Base-by-base conservation (phyloP, 2,329 filamentous ascomycete species). In the Niveomyces coronatus region DNA sequence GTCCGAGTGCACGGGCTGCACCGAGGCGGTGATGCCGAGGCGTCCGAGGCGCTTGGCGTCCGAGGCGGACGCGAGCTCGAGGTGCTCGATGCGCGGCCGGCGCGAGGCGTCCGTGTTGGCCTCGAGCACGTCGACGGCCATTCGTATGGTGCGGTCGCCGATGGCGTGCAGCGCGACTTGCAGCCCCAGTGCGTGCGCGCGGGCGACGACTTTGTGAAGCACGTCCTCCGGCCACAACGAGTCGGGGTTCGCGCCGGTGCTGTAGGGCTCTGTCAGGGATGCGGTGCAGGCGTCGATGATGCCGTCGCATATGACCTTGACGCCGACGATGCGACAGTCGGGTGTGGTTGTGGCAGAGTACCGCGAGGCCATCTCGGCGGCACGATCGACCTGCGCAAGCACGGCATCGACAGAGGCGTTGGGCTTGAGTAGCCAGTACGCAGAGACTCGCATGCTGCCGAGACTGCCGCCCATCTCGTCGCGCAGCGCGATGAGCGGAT, bases 81-180 rank as follows among this genome's bases (percentile, higher is more conserved):
- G 58, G 49, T 82, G 77, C 55, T 82, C 77, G 45, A 82, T 75
- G 13, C 77, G 66, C 35, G 78, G 77, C 3, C 77, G 65, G 7
- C 67, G 64, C 1, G 60, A 62, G 0, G 65, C 61, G 43, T 56
- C 58, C 0, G 57, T 62, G 35, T 56, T 60, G 42, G 48, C 55
- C 15, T 57, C 69, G 13, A 82, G 61, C 0, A 65, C 65, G 45
- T 80, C 68, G 41, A 81, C 65, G 7, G 74, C 75, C 44, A 70
- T 70, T 27, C 57, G 61, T 19, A 79, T 62, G 1, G 77, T 74
- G 14, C 61, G 60, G 48, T 82, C 76, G 28, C 77, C 77, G 41
- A 82, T 82, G 29, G 77, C 77, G 47, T 82, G 77, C 9, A 82
- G 60, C 0, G 77, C 77, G 26, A 73, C 68, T 49, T 82, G 77